phyloP scores from a whole-genome alignment of 2,329 filamentous ascomycete genomes.

The Sporothrix curviconia region DNA sequence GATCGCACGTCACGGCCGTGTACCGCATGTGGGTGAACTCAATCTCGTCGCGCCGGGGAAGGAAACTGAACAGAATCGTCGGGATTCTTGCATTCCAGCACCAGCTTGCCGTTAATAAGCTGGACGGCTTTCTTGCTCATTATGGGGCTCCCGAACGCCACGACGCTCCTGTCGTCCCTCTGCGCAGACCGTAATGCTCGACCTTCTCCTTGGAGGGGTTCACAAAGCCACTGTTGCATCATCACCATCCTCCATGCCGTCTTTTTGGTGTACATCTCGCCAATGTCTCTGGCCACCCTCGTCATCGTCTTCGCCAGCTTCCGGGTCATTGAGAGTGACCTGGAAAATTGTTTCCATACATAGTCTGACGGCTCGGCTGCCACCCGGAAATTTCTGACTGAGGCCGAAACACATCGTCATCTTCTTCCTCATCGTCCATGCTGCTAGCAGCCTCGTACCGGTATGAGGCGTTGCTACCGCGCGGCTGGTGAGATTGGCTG shows the following conservation, averaged over 20 bases:
- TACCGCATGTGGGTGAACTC: slow-evolving; percentile 98
- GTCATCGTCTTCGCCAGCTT: slow-evolving; percentile 22
- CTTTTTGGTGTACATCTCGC: slow-evolving; percentile 14
- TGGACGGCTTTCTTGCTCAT: slow-evolving; percentile 91
- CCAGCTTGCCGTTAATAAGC: slow-evolving; percentile 94
- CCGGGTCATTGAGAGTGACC: slow-evolving; percentile 45
- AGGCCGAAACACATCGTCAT: slow-evolving; percentile 66
- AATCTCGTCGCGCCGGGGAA: slow-evolving; percentile 84
- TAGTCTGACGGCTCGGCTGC: slow-evolving; percentile 2
- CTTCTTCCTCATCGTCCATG: slow-evolving; percentile 11
- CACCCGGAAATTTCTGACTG: slow-evolving; percentile 43
- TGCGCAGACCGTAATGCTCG: slow-evolving; percentile 78
- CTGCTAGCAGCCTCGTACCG: slow-evolving; percentile 17
- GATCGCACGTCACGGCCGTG: slow-evolving; percentile 90
- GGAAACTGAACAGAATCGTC: slow-evolving; percentile 93
- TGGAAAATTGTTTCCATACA: slow-evolving; percentile 45
- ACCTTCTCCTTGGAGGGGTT: slow-evolving; percentile 46
- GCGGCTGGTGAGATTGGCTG: neutral
- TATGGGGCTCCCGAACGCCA: slow-evolving; percentile 77
- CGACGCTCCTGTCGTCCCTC: slow-evolving; percentile 79
- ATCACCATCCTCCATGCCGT: neutral
- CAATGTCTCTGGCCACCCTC: slow-evolving; percentile 23
- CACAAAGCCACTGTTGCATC: neutral
- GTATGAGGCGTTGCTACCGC: slow-evolving; percentile 13
- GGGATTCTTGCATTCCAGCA: slow-evolving; percentile 98